Conservation (phyloP, 352 stramenopile species). For the Discostella stelligera region DNA sequence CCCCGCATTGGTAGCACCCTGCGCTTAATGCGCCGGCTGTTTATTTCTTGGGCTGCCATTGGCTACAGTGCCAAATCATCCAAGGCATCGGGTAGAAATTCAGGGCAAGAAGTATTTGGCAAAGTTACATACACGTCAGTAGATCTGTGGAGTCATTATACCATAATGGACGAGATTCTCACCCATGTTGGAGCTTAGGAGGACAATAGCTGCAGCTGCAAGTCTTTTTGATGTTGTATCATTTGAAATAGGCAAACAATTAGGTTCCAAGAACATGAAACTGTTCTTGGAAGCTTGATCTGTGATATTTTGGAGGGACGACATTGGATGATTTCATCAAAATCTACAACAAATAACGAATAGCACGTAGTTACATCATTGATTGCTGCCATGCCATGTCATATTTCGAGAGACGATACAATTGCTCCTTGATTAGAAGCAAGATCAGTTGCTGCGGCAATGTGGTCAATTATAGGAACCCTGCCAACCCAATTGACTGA, state of each 20-base stretch:
- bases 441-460: slow-evolving; percentile 66
- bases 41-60: slow-evolving; percentile 79
- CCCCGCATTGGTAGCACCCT: slow-evolving; percentile 58
- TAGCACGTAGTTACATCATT: slow-evolving; percentile 73
- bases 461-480: slow-evolving; percentile 78
- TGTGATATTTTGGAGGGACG: slow-evolving; percentile 72
- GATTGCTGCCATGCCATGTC: slow-evolving; percentile 71
- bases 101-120: slow-evolving; percentile 74
- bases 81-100: slow-evolving; percentile 64
- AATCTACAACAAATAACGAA: slow-evolving; percentile 29
- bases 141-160: slow-evolving; percentile 76
- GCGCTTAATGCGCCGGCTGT: slow-evolving; percentile 71
- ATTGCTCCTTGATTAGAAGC: slow-evolving; percentile 72
- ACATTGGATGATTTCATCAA: slow-evolving; percentile 58
- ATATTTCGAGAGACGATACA: slow-evolving; percentile 77
- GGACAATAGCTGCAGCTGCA: slow-evolving; percentile 66
- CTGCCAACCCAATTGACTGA: not conserved
- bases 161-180: slow-evolving; percentile 56
- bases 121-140: slow-evolving; percentile 58
- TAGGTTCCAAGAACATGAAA: slow-evolving; percentile 46
- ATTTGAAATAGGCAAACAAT: slow-evolving; percentile 44
- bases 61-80: slow-evolving; percentile 72
- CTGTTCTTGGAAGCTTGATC: slow-evolving; percentile 63
- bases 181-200: slow-evolving; percentile 75
- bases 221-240: slow-evolving; percentile 68